Percentiles rank a stretch among this genome's conserved stretches.
phyloP scores from a whole-genome alignment of 768 basidiomycete genomes.

The Tulasnella sp. region DNA sequence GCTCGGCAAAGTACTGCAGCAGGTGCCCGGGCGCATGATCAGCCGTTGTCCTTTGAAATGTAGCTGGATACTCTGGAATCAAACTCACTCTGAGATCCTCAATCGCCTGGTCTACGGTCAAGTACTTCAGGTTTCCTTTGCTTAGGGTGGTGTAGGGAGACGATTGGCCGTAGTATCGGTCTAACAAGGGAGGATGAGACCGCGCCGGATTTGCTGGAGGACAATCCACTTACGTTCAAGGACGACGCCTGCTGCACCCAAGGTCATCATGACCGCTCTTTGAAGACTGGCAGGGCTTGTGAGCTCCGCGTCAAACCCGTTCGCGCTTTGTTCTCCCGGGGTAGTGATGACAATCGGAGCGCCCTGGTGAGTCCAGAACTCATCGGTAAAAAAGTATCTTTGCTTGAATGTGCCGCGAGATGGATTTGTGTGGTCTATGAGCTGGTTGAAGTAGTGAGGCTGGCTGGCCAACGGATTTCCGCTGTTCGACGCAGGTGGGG shows the following conservation, averaged over 20 bases:
- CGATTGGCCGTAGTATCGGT: constrained; percentile 22
- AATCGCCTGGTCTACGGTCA: constrained; percentile 24
- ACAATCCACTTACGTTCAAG: constrained; percentile 10
- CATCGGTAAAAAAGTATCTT: constrained; percentile 27
- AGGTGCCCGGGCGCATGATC: background rate
- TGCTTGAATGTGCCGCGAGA: constrained; percentile 36
- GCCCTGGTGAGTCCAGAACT: constrained; percentile 12
- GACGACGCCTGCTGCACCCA: constrained; percentile 22
- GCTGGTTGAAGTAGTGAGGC: constrained; percentile 33
- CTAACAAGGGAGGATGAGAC: background rate
- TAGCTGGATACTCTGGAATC: too few relatives aligned
- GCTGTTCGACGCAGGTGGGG: background rate
- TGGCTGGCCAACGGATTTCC: background rate
- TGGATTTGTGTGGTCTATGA: constrained; percentile 34
- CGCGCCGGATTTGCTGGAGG: background rate
- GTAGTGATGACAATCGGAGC: constrained; percentile 6
- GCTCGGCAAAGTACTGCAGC: constrained; percentile 10
- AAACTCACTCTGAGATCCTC: background rate
- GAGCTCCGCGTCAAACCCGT: constrained; percentile 2
- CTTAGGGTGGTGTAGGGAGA: constrained; percentile 1
- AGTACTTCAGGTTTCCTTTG: constrained; percentile 12
- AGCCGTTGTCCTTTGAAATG: too few relatives aligned
- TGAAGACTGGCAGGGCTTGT: background rate
- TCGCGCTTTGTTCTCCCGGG: constrained; percentile 19
- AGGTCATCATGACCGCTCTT: background rate